These are phyloP conservation scores for Cladophialophora chaetospira DNA, from an alignment of 2,329 filamentous ascomycete species.

Conservation along the genomic window DNA sequence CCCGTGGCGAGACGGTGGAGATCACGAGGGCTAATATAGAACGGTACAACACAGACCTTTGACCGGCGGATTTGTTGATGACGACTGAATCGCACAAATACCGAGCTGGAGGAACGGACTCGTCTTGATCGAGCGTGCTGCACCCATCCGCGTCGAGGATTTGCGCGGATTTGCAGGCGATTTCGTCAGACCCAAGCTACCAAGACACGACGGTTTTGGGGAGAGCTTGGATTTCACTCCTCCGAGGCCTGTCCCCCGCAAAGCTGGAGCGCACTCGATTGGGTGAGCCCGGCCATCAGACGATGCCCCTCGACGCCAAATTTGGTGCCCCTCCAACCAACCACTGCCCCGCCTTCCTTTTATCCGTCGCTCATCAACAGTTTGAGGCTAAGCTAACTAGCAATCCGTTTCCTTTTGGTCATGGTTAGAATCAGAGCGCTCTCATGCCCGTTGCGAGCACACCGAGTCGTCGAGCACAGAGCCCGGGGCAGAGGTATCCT, in stretches of 20 bases:
- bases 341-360: slow-evolving; percentile 19
- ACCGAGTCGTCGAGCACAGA: neutral
- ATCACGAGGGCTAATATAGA: slow-evolving; percentile 22
- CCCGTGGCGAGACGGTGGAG: slow-evolving; percentile 14
- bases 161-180: slow-evolving; percentile 6
- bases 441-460: too few species aligned
- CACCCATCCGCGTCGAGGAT: slow-evolving; percentile 7
- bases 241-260: neutral
- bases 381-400: too few species aligned
- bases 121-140: slow-evolving; percentile 1
- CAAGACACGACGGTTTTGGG: neutral
- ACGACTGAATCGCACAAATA: slow-evolving; percentile 13
- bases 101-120: slow-evolving; percentile 11
- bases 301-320: neutral
- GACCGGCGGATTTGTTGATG: slow-evolving; percentile 9
- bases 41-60: neutral
- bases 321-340: neutral
- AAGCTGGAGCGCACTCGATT: slow-evolving; percentile 15
- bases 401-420: neutral
- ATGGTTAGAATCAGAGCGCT: neutral
- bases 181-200: slow-evolving; percentile 5
- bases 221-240: neutral
- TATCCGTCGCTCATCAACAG: slow-evolving; percentile 12
- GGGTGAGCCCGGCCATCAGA: neutral
- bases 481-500: too few species aligned